Evolutionary conservation across 75 land plant genomes (phyloP).

Genomic region (Picea glauca): DNA sequence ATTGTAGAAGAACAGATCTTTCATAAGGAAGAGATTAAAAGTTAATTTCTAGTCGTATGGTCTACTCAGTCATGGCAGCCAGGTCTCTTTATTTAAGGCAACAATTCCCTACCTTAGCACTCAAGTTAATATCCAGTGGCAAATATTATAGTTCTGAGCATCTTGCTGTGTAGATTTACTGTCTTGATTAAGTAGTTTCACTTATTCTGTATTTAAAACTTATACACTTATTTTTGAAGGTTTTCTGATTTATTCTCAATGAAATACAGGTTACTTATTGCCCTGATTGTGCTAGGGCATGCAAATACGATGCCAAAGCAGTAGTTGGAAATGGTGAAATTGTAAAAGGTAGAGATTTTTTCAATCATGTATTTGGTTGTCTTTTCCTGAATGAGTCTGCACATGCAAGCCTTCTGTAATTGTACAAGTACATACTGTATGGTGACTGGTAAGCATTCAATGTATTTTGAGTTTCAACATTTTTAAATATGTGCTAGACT

Average conservation of each 20-base stretch:
- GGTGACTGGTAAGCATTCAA: not conserved
- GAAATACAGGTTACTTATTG: conserved; percentile 85
- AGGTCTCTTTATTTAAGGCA: too few relatives aligned
- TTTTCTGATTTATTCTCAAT: conserved; percentile 1
- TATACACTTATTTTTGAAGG: not conserved
- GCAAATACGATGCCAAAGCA: conserved; percentile 81
- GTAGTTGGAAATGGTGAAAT: conserved; percentile 45
- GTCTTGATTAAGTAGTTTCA: not conserved
- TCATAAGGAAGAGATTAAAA: too few relatives aligned
- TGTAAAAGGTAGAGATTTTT: conserved; percentile 62
- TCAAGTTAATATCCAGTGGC: too few relatives aligned
- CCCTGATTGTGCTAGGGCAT: conserved; percentile 92
- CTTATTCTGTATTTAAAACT: not conserved
- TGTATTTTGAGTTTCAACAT: not conserved
- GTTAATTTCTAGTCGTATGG: too few relatives aligned
- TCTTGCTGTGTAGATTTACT: too few relatives aligned
- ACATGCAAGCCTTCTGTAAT: conserved; percentile 44
- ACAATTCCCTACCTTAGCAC: too few relatives aligned
- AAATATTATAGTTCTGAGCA: too few relatives aligned
- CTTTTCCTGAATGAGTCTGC: conserved; percentile 71
- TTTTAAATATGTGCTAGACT: not conserved
- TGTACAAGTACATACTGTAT: not conserved
- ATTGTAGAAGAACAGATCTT: too few relatives aligned
- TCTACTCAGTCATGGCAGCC: too few relatives aligned
- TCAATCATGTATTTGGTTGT: conserved; percentile 82